A percentile compares a stretch with the other conserved stretches of the same genome.
Evolutionary conservation across 169 alveolate genomes (phyloP).

Genomic region (Miamiensis avidus): DNA sequence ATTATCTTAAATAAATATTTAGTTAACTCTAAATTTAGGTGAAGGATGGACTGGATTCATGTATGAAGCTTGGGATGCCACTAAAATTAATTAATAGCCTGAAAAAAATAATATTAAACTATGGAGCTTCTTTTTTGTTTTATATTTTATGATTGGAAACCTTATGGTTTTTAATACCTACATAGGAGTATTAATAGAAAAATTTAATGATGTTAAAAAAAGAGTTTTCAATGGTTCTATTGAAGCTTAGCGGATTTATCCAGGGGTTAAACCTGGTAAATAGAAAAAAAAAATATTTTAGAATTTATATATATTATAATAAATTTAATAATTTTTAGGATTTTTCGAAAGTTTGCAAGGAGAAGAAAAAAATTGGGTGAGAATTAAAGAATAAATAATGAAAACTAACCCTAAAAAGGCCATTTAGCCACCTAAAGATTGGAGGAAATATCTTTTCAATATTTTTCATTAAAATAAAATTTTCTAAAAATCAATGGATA

Average conservation of each 20-base stretch:
- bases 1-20: too few species aligned
- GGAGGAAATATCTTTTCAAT: too few species aligned
- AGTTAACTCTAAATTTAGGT: background rate
- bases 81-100: background rate
- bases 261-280: background rate
- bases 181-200: background rate
- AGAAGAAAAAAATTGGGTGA: background rate
- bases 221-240: background rate
- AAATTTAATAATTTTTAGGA: too few species aligned
- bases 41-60: background rate
- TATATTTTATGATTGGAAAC: background rate
- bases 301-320: too few species aligned
- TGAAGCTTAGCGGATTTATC: background rate
- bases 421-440: background rate
- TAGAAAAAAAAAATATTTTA: background rate
- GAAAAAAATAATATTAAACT: background rate
- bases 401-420: background rate
- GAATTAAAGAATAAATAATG: background rate
- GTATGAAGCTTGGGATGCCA: background rate
- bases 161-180: background rate
- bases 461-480: background rate
- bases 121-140: background rate
- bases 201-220: too few species aligned
- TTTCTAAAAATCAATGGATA: background rate
- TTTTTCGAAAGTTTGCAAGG: background rate